phyloP scores from a whole-genome alignment of 169 alveolate species.

The Cryptosporidium parvum region DNA sequence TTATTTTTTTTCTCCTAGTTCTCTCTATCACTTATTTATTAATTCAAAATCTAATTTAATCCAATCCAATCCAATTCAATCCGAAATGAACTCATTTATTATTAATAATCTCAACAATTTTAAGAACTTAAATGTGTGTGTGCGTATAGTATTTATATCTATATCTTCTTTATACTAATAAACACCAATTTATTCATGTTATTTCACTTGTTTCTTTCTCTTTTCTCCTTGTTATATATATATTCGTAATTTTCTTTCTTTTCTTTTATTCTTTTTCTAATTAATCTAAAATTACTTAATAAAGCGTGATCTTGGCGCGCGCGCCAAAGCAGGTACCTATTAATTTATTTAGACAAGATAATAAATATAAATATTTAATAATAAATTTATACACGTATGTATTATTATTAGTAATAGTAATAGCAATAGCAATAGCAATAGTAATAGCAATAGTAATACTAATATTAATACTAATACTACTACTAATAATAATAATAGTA shows the following conservation, averaged over 20 bases:
- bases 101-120: neutral
- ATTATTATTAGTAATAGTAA: neutral
- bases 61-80: neutral
- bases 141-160: no score
- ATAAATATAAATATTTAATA: neutral
- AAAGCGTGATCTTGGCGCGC: slow-evolving; percentile 16
- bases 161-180: no score
- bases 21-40: neutral
- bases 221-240: neutral
- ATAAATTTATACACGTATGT: neutral
- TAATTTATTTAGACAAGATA: neutral
- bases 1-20: no score
- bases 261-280: neutral
- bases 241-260: no score
- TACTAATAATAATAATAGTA: neutral
- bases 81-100: neutral
- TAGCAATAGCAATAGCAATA: neutral
- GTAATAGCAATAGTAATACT: neutral
- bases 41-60: no score
- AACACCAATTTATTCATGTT: neutral
- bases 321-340: neutral
- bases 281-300: neutral
- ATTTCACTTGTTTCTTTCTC: neutral
- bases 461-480: no score
- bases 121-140: no score